These are phyloP conservation scores for Solanum pinnatisectum DNA, from an alignment of 257 asterid species.

Conservation along the genomic window DNA sequence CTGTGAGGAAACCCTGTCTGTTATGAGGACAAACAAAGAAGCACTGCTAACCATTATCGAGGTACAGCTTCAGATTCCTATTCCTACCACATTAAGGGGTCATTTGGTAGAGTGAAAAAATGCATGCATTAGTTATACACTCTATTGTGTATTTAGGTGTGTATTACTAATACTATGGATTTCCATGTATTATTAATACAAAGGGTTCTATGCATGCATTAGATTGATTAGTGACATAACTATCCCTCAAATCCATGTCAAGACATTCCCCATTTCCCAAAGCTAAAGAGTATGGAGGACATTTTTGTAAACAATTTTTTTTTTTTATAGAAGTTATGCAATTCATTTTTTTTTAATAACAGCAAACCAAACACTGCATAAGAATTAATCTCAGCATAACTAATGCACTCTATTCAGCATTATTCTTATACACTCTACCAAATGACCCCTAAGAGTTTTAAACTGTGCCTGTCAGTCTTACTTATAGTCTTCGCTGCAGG, in stretches of 20 bases:
- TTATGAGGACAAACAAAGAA: slow-evolving; percentile 92
- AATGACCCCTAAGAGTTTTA: neutral
- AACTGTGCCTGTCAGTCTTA: neutral
- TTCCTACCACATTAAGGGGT: neutral
- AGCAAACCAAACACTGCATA: neutral
- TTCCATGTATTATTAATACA: neutral
- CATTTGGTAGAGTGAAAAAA: neutral
- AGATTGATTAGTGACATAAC: neutral
- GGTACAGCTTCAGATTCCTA: slow-evolving; percentile 28
- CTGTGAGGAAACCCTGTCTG: slow-evolving; percentile 93
- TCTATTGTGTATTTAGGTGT: neutral
- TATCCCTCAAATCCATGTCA: neutral
- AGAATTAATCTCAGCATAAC: neutral
- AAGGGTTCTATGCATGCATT: neutral
- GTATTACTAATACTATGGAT: neutral
- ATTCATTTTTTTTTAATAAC: neutral
- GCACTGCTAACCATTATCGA: slow-evolving; percentile 92
- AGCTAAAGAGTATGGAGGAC: neutral
- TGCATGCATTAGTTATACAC: neutral
- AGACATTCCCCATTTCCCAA: neutral
- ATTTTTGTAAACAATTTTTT: neutral
- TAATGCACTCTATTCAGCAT: neutral
- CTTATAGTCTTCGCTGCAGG: slow-evolving; percentile 39
- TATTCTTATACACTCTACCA: neutral
- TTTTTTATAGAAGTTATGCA: neutral